Evolutionary conservation across 345 rosid species (phyloP).

Genomic region (Angophora floribunda): DNA sequence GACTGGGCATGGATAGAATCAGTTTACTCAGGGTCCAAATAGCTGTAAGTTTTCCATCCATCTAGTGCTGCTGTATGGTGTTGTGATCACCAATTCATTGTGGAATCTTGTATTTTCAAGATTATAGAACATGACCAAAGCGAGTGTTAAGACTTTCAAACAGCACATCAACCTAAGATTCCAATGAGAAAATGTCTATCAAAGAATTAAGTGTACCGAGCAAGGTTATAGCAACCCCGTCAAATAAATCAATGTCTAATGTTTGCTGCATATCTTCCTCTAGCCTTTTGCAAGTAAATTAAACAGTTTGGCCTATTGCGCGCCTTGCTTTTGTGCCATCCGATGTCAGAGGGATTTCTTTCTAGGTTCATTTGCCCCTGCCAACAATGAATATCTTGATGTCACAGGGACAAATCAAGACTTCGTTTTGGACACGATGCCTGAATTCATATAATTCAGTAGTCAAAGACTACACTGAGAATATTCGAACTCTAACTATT

Average conservation of each 20-base stretch:
- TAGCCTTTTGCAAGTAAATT: background rate
- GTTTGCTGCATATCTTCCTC: background rate
- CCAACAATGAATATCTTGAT: background rate
- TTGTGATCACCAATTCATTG: background rate
- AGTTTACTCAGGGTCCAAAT: background rate
- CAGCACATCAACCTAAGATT: background rate
- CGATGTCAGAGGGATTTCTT: background rate
- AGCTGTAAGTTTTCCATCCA: background rate
- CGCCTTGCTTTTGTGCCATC: background rate
- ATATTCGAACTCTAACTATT: background rate
- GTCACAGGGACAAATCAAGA: background rate
- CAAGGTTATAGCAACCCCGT: background rate
- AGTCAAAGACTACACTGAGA: background rate
- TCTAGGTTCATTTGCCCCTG: background rate
- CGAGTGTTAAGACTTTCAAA: background rate
- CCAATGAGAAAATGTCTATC: background rate
- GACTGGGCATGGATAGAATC: background rate
- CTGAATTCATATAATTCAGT: background rate
- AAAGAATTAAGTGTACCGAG: background rate
- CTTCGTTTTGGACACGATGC: background rate
- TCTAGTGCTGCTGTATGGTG: background rate
- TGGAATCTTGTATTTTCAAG: background rate
- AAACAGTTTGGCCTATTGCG: background rate
- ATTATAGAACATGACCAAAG: background rate
- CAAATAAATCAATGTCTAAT: background rate